Percentiles rank a stretch among this genome's conserved stretches.
phyloP scores from a whole-genome alignment of 2,329 filamentous ascomycete species.

The Didymella arachidicola region DNA sequence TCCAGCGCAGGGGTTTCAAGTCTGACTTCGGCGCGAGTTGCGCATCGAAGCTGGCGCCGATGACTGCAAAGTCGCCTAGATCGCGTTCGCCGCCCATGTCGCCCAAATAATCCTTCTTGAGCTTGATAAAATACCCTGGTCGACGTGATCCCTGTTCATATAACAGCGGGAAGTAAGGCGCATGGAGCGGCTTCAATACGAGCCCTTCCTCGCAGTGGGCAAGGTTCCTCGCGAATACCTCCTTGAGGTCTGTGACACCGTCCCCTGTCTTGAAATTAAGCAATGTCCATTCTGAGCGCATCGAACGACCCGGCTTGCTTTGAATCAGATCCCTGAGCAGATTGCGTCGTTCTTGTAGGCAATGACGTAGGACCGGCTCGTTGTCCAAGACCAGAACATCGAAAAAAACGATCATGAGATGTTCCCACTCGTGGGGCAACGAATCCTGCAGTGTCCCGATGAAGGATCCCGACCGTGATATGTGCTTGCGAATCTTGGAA shows the following conservation, averaged over 20 bases:
- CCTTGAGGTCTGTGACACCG: constrained; percentile 45
- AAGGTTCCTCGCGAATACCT: constrained; percentile 71
- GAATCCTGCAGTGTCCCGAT: constrained; percentile 75
- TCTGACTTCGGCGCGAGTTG: constrained; percentile 65
- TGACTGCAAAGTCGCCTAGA: constrained; percentile 76
- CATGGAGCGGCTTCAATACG: constrained; percentile 77
- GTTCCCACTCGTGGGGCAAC: constrained; percentile 62
- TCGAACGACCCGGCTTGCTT: constrained; percentile 67
- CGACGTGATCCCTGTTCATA: constrained; percentile 35
- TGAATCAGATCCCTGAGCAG: constrained; percentile 65
- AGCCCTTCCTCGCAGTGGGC: constrained; percentile 75
- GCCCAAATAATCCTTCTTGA: constrained; percentile 88
- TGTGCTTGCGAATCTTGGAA: constrained; percentile 81
- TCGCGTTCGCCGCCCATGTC: constrained; percentile 74
- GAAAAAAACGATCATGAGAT: constrained; percentile 68
- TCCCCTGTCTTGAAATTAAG: constrained; percentile 67
- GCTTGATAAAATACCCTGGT: constrained; percentile 71
- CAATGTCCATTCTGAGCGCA: constrained; percentile 70
- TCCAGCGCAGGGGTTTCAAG: constrained; percentile 71
- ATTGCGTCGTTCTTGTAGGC: constrained; percentile 67
- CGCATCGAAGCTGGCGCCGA: constrained; percentile 77
- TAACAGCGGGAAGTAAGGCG: constrained; percentile 71
- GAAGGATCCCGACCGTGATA: constrained; percentile 74
- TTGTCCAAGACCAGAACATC: constrained; percentile 67
- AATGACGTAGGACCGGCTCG: constrained; percentile 58